These are phyloP conservation scores for Agaricus bisporus DNA, from an alignment of 768 basidiomycete genomes.

Conservation along the genomic window DNA sequence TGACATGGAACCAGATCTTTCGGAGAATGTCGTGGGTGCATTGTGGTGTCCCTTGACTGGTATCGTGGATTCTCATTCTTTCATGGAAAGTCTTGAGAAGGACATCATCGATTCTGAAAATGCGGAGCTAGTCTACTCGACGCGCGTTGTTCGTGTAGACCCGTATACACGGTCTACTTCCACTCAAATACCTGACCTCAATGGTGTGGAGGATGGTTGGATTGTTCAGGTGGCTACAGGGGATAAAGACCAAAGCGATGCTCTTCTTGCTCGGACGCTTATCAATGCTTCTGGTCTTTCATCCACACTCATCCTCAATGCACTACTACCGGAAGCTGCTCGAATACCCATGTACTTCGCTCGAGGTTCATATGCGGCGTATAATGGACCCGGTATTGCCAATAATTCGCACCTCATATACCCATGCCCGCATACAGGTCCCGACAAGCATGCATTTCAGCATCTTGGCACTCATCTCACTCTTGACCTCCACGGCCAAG, in stretches of 20 bases:
- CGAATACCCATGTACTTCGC: slow-evolving; percentile 76
- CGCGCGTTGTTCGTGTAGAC: slow-evolving; percentile 84
- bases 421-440: slow-evolving; percentile 73
- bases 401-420: slow-evolving; percentile 78
- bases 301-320: slow-evolving; percentile 64
- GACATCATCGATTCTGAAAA: slow-evolving; percentile 69
- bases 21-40: slow-evolving; percentile 59
- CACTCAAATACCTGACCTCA: slow-evolving; percentile 18
- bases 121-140: slow-evolving; percentile 71
- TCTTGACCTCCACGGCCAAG: slow-evolving; percentile 75
- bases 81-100: slow-evolving; percentile 79
- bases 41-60: slow-evolving; percentile 85
- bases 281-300: slow-evolving; percentile 83
- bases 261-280: slow-evolving; percentile 66
- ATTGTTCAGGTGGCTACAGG: slow-evolving; percentile 75
- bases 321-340: slow-evolving; percentile 48
- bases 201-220: slow-evolving; percentile 62
- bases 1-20: slow-evolving; percentile 80
- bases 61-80: slow-evolving; percentile 79
- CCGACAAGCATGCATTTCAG: slow-evolving; percentile 60
- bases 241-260: slow-evolving; percentile 38
- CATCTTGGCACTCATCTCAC: slow-evolving; percentile 92
- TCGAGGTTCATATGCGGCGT: slow-evolving; percentile 83
- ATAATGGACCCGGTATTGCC: slow-evolving; percentile 71
- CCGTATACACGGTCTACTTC: slow-evolving; percentile 30